phyloP scores from a whole-genome alignment of 129 eudicot species.

The Ambrosia artemisiifolia region DNA sequence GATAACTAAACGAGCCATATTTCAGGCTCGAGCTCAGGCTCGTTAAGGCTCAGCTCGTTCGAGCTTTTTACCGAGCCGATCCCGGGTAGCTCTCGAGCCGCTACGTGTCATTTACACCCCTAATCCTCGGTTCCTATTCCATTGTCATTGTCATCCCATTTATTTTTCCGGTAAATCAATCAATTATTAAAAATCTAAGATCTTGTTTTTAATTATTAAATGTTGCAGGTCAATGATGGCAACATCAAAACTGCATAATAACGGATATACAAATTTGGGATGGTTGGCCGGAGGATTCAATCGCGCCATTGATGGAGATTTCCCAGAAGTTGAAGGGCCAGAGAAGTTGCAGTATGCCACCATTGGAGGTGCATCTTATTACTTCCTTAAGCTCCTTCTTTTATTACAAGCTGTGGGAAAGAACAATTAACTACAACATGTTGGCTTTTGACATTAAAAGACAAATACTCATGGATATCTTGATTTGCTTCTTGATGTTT shows the following conservation, averaged over 20 bases:
- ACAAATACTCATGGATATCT: conserved; percentile 5
- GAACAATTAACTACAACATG: conserved; percentile 31
- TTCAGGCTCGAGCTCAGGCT: too few relatives aligned
- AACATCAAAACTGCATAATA: conserved; percentile 53
- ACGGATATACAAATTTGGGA: conserved; percentile 75
- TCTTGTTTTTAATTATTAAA: background rate
- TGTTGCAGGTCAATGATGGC: conserved; percentile 75
- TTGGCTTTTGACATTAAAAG: conserved; percentile 13
- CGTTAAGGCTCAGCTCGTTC: too few relatives aligned
- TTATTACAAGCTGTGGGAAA: conserved; percentile 62
- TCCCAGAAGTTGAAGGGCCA: conserved; percentile 62
- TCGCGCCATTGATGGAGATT: conserved; percentile 64
- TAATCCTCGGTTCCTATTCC: too few relatives aligned
- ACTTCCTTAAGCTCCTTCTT: conserved; percentile 63
- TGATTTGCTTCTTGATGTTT: conserved; percentile 7
- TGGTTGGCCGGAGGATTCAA: conserved; percentile 87
- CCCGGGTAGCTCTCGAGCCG: too few relatives aligned
- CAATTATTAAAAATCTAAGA: background rate
- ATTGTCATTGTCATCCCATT: background rate
- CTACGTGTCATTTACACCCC: too few relatives aligned
- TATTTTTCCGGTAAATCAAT: background rate
- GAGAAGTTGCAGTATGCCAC: conserved; percentile 94
- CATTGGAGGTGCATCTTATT: conserved; percentile 86
- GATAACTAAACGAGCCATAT: too few relatives aligned
- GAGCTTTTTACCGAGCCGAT: too few relatives aligned